phyloP scores from a whole-genome alignment of 163 green algal species.

The Scenedesmus sp. region DNA sequence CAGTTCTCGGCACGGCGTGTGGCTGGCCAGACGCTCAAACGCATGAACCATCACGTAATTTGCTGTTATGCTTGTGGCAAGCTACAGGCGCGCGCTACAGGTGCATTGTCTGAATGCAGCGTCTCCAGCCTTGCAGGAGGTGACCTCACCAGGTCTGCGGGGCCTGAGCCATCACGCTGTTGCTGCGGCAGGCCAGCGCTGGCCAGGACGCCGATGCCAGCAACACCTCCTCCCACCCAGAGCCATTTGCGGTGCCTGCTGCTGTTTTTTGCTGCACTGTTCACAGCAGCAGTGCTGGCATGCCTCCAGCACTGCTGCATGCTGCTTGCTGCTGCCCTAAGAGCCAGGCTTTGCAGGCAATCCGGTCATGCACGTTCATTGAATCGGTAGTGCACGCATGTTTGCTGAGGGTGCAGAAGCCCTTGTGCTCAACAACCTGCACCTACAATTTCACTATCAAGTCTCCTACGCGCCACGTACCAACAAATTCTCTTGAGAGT shows the following conservation, averaged over 20 bases:
- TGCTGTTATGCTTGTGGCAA: not conserved
- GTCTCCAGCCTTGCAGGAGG: not conserved
- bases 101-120: not conserved
- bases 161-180: not conserved
- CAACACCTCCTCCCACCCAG: slow-evolving; percentile 17
- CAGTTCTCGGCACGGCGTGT: not conserved
- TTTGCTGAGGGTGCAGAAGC: not conserved
- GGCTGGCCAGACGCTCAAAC: not conserved
- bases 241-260: slow-evolving; percentile 19
- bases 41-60: not conserved
- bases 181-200: not conserved
- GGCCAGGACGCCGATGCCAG: not conserved
- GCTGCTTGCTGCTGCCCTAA: not conserved
- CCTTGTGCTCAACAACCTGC: not conserved
- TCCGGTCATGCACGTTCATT: not conserved
- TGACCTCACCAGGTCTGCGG: not conserved
- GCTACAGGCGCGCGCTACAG: not conserved
- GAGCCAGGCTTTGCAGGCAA: not conserved
- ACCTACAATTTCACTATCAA: not conserved
- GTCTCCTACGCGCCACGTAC: not conserved
- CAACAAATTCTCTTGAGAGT: not conserved
- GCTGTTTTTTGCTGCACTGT: not conserved
- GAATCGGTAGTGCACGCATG: not conserved
- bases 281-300: slow-evolving; percentile 32
- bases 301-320: not conserved